Conservation (phyloP, 2,329 filamentous ascomycete species). For the Aureobasidium sp. region DNA sequence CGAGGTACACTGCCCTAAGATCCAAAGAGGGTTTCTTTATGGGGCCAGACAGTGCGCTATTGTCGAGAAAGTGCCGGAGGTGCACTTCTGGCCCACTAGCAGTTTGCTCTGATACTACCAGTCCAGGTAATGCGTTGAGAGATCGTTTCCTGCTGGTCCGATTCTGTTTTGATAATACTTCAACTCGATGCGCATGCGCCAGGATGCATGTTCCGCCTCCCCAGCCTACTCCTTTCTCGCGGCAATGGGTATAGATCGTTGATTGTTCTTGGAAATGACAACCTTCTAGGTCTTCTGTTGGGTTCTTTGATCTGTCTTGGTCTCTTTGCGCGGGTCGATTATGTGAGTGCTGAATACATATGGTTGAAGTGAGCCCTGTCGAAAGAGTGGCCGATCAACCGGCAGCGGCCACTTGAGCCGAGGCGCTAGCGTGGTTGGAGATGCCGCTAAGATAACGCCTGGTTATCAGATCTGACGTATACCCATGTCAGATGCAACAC, state of each 20-base stretch:
- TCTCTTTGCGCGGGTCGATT: neutral
- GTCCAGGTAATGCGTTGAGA: neutral
- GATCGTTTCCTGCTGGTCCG: neutral
- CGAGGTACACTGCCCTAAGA: neutral
- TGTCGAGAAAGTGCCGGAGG: neutral
- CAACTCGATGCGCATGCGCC: neutral
- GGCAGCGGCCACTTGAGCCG: neutral
- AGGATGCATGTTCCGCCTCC: constrained; percentile 5
- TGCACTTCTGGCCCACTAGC: constrained; percentile 2
- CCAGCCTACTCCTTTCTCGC: neutral
- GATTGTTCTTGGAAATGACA: neutral
- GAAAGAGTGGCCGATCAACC: neutral
- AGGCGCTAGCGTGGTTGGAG: neutral
- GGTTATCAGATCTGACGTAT: neutral
- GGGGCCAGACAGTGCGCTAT: constrained; percentile 9
- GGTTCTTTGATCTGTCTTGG: neutral
- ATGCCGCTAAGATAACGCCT: neutral
- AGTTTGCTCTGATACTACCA: neutral
- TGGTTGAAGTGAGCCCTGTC: constrained; percentile 6
- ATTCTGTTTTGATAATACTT: constrained; percentile 1
- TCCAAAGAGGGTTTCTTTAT: neutral
- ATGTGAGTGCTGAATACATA: neutral
- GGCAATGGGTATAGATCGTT: neutral
- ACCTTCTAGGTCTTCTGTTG: neutral
- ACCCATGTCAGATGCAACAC: neutral